Base-by-base conservation (phyloP, 2,329 filamentous ascomycete genomes). In the Ilyonectria mors-panacis region DNA sequence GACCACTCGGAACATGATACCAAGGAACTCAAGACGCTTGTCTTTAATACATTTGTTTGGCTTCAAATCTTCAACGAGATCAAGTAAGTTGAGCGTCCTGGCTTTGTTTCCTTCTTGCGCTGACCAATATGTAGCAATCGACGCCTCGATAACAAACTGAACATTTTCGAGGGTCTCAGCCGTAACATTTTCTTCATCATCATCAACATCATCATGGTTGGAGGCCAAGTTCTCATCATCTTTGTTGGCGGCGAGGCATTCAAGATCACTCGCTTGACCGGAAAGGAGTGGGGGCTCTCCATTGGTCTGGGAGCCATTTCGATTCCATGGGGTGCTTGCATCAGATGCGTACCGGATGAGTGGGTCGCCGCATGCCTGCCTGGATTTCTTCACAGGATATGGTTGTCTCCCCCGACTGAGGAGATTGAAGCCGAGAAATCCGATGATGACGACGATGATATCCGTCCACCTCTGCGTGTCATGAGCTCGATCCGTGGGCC, bases 171-270 rank as follows among this genome's bases (percentile, higher is more conserved):
- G 79, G 93, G 93, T 62, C 89, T 97, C 64, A 86, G 88, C 21
- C 87, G 86, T 73, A 97, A 97, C 78, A 90, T 87, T 77, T 96
- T 95, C 85, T 97, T 97, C 83, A 86, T 95, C 33, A 84, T 84
- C 28, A 97, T 97, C 81, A 93, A 94, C 80, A 76, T 87, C 61
- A 86, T 96, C 80, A 97, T 97, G 91, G 86, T 96, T 66, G 94
- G 89, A 70, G 93, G 93, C 9, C 94, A 97, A 77, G 84, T 94
- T 21, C 88, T 97, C 82, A 97, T 97, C 77, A 88, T 97, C 72
- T 96, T 93, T 73, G 88, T 97, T 62, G 94, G 94, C 69, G 91
- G 92, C 45, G 81, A 85, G 12, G 93, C 94, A 2, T 95, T 97
- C 83, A 87, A 88, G 48, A 93, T 95, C 50, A 72, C 61, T 4